phyloP scores from a whole-genome alignment of 768 basidiomycete genomes.

The Porphyrellus cyaneotinctus region DNA sequence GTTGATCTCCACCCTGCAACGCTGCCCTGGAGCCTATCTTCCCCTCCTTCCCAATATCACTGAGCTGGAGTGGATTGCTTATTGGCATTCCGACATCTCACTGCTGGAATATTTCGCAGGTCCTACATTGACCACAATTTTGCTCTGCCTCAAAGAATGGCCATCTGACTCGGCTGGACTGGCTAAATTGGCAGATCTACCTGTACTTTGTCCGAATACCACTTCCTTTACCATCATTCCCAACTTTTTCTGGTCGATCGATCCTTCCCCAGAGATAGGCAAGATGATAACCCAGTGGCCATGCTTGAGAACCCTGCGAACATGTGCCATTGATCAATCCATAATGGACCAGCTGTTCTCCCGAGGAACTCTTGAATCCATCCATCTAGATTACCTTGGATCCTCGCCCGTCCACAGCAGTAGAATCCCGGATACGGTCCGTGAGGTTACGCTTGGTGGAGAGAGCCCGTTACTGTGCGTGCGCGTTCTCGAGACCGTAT shows the following conservation, averaged over 20 bases:
- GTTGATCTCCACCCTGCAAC: conserved; percentile 6
- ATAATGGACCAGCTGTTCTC: conserved; percentile 13
- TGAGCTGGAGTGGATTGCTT: conserved; percentile 18
- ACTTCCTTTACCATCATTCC: background rate
- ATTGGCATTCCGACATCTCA: no score
- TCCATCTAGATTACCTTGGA: conserved; percentile 9
- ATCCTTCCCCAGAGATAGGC: background rate
- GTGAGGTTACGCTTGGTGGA: conserved; percentile 7
- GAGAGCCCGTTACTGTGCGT: conserved; percentile 2
- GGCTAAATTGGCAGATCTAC: conserved; percentile 14
- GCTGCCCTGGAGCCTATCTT: conserved; percentile 6
- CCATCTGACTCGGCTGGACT: conserved; percentile 7
- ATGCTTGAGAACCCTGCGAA: conserved; percentile 7
- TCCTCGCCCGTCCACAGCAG: conserved; percentile 9
- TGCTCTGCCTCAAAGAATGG: conserved; percentile 12
- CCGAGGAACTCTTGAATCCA: background rate
- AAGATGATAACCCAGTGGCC: conserved; percentile 5
- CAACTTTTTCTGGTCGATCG: no score
- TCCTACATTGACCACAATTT: conserved; percentile 9
- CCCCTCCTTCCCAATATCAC: conserved; percentile 25
- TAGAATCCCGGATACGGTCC: conserved; percentile 10
- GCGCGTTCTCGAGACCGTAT: conserved; percentile 6
- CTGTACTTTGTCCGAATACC: conserved; percentile 16
- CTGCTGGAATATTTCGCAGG: conserved; percentile 11
- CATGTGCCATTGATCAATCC: conserved; percentile 10